Evolutionary conservation across 2,329 filamentous ascomycete genomes (phyloP).

Genomic region (Arachnomyces sp.): DNA sequence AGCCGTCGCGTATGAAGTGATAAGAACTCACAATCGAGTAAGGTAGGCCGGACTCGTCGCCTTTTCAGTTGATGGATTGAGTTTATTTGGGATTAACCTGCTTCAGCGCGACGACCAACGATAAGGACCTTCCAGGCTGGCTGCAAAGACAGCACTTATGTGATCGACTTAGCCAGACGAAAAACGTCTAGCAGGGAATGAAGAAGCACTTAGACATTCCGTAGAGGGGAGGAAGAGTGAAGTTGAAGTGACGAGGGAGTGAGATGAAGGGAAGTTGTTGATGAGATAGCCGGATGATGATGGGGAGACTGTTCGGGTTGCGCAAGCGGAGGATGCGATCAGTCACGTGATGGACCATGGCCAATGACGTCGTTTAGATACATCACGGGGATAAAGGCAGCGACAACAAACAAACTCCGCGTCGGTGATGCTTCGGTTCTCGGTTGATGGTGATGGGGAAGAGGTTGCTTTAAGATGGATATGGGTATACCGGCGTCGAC

Average conservation of each 20-base stretch:
- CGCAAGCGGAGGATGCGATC: slow-evolving; percentile 10
- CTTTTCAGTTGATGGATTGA: not conserved
- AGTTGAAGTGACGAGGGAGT: slow-evolving; percentile 9
- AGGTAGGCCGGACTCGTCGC: not conserved
- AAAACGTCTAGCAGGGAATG: slow-evolving; percentile 34
- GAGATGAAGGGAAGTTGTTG: slow-evolving; percentile 7
- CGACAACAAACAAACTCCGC: not conserved
- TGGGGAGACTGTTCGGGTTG: slow-evolving; percentile 8
- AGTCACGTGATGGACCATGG: slow-evolving; percentile 30
- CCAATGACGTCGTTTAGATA: slow-evolving; percentile 34
- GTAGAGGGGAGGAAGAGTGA: slow-evolving; percentile 11
- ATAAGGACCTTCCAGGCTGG: slow-evolving; percentile 38
- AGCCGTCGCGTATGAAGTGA: too few relatives aligned
- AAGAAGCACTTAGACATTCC: slow-evolving; percentile 15
- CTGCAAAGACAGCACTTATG: slow-evolving; percentile 36
- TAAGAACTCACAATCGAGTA: too few relatives aligned
- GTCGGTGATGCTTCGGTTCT: slow-evolving; percentile 12
- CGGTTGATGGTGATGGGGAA: slow-evolving; percentile 21
- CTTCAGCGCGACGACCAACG: slow-evolving; percentile 35
- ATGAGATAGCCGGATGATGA: slow-evolving; percentile 7
- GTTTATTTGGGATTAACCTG: slow-evolving; percentile 18
- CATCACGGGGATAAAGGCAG: slow-evolving; percentile 27
- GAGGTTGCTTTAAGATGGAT: too few relatives aligned
- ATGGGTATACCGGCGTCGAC: too few relatives aligned
- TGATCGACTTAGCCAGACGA: slow-evolving; percentile 37